Base-by-base conservation (phyloP, 2,329 filamentous ascomycete species). In the Nemania abortiva region DNA sequence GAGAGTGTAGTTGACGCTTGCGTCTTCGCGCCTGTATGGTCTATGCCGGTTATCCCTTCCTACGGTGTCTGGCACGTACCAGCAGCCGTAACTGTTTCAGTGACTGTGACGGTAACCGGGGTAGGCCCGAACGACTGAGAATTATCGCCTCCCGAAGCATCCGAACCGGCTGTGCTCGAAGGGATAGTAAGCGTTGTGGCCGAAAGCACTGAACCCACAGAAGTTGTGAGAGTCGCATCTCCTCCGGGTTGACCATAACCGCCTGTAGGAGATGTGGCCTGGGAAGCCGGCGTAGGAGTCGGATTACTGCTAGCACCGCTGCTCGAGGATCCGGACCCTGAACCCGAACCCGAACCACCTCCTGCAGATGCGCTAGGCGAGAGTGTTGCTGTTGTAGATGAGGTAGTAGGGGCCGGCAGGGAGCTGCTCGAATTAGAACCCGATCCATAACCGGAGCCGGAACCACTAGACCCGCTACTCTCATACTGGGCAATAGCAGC, bases 401-500 rank as follows among this genome's bases (percentile, higher is more conserved):
- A 69, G 20, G 39, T 37, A 10, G 61, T 65, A 60, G 69, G 42
- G 10, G 42, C 55, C 37, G 61, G 50, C 45, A 56, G 22, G 24
- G 66, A 69, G 50, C 65, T 71, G 56, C 66, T 72, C 57, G 68
- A 67, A 54, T 10, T 56, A 31, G 63, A 49, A 2, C 70, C 60
- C 20, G 70, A 66, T 68, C 68, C 64, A 62, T 57, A 57, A 63
- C 69, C 65, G 47, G 64, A 22, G 13, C 68, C 60, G 6, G 64
- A 50, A 39, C 15, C 53, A 6, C 20, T 34, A 3, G 70, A 69
- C 10, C 57, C 49, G 20, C 54, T 62, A 69, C 72, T 71, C 63
- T 79, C 74, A 77, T 89, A 90, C 58, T 84, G 74, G 29, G 88
- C 87, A 67, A 92, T 80, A 29, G 88, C 87, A 4, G 87, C 88